Evolutionary conservation across 148 eudicot species (phyloP), one percentile per base, ranked within the genome.

Genomic region (Rhododendron williamsianum): DNA sequence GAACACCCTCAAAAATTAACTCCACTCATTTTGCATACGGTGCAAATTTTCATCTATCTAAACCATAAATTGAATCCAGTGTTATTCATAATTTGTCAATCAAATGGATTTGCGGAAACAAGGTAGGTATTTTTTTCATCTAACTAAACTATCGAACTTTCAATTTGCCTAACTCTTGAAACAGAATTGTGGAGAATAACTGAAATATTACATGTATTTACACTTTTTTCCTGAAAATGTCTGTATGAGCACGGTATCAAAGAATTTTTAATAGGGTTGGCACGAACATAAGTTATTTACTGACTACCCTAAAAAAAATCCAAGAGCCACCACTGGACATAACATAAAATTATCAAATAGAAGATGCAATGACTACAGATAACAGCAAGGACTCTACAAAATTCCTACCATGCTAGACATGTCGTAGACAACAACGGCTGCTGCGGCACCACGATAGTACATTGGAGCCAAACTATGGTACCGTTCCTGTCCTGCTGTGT

Each of bases 401-500:
- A 41, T 51, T 15, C 80, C n/a, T 90, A 91, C 93, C 92, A 58
- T 86, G 84, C 88, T 88, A 4, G 93, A 83, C 63, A 91, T 91
- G 82, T 91, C 93, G 82, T 88, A 91, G 54, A 91, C 92, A 72
- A 91, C 87, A 58, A 91, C 27, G 56, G 92, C 90, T 67, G 90
- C 92, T 45, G 93, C 91, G 1, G 93, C 93, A 46, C 89, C 88
- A 33, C 93, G 90, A 77, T 91, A 91, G 71, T 91, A 91, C 92
- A 91, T 91, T 18, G 93, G 93, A 85, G 93, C 90, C 87, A 91
- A 89, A 86, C 93, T 90, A 81, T 87, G 92, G 81, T 91, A 91
- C 30, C 92, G 88, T 81, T 91, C 92, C 79, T 91, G 92, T 46
- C 92, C 92, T 49, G 92, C 92, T 10, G 92, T 91, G 84, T 91